Percentiles rank a stretch among this genome's conserved stretches.
phyloP scores from a whole-genome alignment of 257 asterid genomes.

The Verbascum thapsus region DNA sequence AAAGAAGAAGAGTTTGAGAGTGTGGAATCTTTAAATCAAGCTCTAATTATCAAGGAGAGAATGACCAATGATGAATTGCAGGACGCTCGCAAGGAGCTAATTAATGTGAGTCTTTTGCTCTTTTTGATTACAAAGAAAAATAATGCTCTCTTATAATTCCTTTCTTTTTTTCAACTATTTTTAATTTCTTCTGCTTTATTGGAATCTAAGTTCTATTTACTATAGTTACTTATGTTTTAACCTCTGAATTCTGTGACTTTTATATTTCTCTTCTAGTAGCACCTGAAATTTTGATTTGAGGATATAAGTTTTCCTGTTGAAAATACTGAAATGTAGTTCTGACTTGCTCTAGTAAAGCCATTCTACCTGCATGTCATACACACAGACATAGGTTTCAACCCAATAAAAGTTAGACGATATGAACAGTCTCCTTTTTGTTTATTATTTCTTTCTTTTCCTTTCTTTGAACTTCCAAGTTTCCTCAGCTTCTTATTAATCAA shows the following conservation, averaged over 20 bases:
- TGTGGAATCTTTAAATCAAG: slow-evolving; percentile 46
- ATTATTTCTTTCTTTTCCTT: too few species aligned
- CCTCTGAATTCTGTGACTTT: slow-evolving; percentile 1
- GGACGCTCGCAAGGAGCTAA: slow-evolving; percentile 68
- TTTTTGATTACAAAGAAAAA: slow-evolving; percentile 16
- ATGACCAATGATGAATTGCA: slow-evolving; percentile 65
- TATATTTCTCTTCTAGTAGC: slow-evolving; percentile 5
- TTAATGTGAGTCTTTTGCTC: slow-evolving; percentile 45
- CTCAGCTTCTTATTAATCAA: too few species aligned
- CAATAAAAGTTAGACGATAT: neutral
- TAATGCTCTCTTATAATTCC: neutral
- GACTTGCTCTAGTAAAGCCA: neutral
- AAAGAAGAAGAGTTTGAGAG: slow-evolving; percentile 58
- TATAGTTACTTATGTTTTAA: neutral
- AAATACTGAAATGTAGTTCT: slow-evolving; percentile 7
- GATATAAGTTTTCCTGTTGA: neutral
- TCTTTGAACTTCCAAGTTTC: too few species aligned
- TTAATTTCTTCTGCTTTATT: slow-evolving; percentile 16
- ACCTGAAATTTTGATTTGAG: slow-evolving; percentile 9
- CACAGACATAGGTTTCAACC: neutral
- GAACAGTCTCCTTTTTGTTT: neutral
- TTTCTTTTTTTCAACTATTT: neutral
- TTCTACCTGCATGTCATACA: neutral
- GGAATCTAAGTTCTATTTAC: neutral
- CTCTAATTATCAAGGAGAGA: slow-evolving; percentile 62